Evolutionary conservation across 2,329 filamentous ascomycete species (phyloP), one percentile per base, ranked within the genome.

Genomic region (Aspergillus pseudoviridinutans): DNA sequence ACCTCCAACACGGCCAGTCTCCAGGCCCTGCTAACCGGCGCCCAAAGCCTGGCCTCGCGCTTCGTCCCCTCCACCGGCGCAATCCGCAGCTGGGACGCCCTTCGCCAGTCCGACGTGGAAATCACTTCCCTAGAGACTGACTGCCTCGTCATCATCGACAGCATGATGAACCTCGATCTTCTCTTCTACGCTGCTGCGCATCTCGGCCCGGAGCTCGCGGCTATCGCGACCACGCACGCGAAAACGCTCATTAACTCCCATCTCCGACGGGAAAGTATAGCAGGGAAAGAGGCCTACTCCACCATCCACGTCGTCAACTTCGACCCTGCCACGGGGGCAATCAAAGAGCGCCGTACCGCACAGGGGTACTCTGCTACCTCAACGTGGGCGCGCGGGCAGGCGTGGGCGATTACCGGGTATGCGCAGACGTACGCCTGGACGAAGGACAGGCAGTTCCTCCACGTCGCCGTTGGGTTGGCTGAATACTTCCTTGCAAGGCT

Each of bases 121-220:
- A 61, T 76, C 12, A 76, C 68, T 0, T 67, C 73, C 29, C 73
- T 72, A 68, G 56, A 64, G 0, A 65, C 67, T 3, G 71, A 77
- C 50, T 74, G 76, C 32, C 60, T 78, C 0, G 73, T 78, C 27
- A 78, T 78, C n/a, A 75, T 78, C 28, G 75, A 78, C 50, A 76
- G 73, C 66, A 74, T 78, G 66, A 64, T 73, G 54, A 76, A 76
- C 53, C 66, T 77, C 25, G 73, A 77, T 46, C 64, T 77, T 4
- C 66, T 77, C 2, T 77, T 71, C 59, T 76, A 71, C 35, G 68
- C 72, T 17, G 67, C 70, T 14, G 63, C 72, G 44, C 66, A 66
- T 9, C 71, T 57, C 55, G 68, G 27, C 3, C 49, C 61, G n/a
- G 14, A 29, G 0, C 65, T 76, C 6, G 68, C 70, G 3, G 59